Percentiles rank a stretch among this genome's conserved stretches.
Conservation (phyloP, 768 basidiomycete species). For the Pleurotus eryngii region DNA sequence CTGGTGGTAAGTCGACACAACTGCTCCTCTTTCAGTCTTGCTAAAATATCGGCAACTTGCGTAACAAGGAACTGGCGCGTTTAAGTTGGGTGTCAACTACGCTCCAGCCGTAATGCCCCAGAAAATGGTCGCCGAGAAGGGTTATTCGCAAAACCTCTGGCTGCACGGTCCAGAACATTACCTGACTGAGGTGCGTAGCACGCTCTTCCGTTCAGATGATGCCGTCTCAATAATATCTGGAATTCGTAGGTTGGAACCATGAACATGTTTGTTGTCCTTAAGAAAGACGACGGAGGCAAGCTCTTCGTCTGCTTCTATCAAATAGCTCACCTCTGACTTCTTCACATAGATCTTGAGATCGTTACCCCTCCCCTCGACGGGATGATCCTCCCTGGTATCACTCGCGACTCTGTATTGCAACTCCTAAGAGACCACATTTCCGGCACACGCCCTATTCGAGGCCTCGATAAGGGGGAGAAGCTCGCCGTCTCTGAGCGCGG, state of each 20-base stretch:
- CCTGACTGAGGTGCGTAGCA: conserved; percentile 42
- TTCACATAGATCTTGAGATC: conserved; percentile 64
- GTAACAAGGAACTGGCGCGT: conserved; percentile 72
- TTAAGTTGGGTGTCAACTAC: conserved; percentile 86
- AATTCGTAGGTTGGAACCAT: conserved; percentile 75
- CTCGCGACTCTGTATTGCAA: conserved; percentile 77
- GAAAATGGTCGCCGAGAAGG: conserved; percentile 65
- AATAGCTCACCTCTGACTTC: background rate
- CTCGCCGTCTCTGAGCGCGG: conserved; percentile 55
- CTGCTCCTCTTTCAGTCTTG: background rate
- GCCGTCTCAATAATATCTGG: conserved; percentile 27
- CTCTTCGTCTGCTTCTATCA: background rate
- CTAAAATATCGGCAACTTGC: background rate
- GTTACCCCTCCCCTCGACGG: conserved; percentile 89
- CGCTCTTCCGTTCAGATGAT: background rate
- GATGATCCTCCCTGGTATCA: conserved; percentile 90
- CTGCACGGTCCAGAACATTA: conserved; percentile 68
- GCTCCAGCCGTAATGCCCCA: conserved; percentile 87
- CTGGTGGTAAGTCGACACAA: conserved; percentile 57
- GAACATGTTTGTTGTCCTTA: conserved; percentile 87
- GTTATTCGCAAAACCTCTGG: conserved; percentile 91
- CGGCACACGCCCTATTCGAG: conserved; percentile 37
- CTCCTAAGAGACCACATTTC: conserved; percentile 66
- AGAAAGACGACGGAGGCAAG: conserved; percentile 60
- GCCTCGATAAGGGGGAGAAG: conserved; percentile 52